Evolutionary conservation across 495 filamentous ascomycete genomes (phyloP).

Genomic region (Physcia stellaris): DNA sequence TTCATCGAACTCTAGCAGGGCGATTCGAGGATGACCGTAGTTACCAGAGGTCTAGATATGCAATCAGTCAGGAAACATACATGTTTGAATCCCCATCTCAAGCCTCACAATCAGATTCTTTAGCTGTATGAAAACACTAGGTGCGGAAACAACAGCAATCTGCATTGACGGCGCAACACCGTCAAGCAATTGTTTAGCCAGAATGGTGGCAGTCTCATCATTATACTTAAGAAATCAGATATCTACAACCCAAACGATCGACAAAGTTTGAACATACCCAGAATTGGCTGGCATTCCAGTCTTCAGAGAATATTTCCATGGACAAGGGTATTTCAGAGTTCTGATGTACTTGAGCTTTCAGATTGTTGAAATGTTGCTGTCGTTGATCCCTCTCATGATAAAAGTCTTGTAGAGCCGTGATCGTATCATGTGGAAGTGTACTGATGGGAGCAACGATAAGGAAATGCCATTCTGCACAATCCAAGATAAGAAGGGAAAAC

Average conservation of each 20-base stretch:
- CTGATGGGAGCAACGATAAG: too few species aligned
- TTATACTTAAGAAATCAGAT: conserved; percentile 40
- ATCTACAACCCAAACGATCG: not conserved
- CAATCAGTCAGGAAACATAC: not conserved
- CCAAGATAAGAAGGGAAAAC: not conserved
- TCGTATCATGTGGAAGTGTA: conserved; percentile 42
- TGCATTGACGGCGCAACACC: conserved; percentile 35
- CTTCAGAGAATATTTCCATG: conserved; percentile 63
- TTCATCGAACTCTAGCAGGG: conserved; percentile 56
- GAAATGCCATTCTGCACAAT: not conserved
- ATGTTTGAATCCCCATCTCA: not conserved
- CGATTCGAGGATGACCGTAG: conserved; percentile 36
- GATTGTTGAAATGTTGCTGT: conserved; percentile 45
- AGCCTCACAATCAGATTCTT: conserved; percentile 48
- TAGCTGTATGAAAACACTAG: conserved; percentile 61
- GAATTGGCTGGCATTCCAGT: conserved; percentile 74
- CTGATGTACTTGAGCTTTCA: conserved; percentile 40
- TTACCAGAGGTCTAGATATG: conserved; percentile 6
- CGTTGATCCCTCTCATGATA: conserved; percentile 51
- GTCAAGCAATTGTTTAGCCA: conserved; percentile 48
- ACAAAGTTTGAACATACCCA: conserved; percentile 39
- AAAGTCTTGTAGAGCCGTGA: conserved; percentile 53
- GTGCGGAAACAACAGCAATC: conserved; percentile 59
- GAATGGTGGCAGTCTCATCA: conserved; percentile 46
- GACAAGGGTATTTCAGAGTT: conserved; percentile 27